phyloP scores from a whole-genome alignment of 2,329 filamentous ascomycete genomes.

The Ophiostoma tasmaniense region DNA sequence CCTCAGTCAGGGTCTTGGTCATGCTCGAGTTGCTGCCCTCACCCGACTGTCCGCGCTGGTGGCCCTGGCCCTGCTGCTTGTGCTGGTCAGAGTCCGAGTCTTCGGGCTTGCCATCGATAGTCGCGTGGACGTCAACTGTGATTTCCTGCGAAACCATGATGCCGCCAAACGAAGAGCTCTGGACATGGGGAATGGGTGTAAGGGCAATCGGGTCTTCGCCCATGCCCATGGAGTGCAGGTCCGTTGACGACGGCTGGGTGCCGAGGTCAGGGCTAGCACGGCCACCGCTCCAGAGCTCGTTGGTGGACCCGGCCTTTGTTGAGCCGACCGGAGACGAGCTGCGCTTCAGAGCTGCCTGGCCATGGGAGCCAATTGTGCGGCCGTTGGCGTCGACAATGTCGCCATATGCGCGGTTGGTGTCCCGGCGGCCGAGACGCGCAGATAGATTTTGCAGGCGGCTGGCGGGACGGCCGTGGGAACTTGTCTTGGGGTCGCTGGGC shows the following conservation, averaged over 20 bases:
- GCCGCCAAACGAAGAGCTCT: constrained; percentile 12
- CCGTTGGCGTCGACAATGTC: not conserved
- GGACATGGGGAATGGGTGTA: not conserved
- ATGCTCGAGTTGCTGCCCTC: not conserved
- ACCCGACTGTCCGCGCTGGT: not conserved
- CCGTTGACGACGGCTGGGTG: not conserved
- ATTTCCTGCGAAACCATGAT: constrained; percentile 20
- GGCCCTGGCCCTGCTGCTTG: not conserved
- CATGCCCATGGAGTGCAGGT: constrained; percentile 3
- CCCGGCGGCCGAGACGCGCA: constrained; percentile 6
- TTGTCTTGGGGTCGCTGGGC: not conserved
- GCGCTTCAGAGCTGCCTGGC: not conserved
- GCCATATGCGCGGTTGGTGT: not conserved
- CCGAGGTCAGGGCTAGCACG: constrained; percentile 11
- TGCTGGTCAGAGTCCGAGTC: not conserved
- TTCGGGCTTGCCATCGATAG: not conserved
- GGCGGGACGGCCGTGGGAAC: not conserved
- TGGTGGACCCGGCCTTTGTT: constrained; percentile 14
- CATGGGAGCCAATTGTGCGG: not conserved
- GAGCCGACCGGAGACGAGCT: constrained; percentile 11
- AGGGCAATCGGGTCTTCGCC: not conserved
- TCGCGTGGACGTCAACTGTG: constrained; percentile 15
- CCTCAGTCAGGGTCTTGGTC: not conserved
- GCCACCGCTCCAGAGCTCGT: constrained; percentile 13
- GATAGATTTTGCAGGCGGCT: constrained; percentile 5